Conservation (phyloP, 441 rosid genomes). For the Populus hybrid region DNA sequence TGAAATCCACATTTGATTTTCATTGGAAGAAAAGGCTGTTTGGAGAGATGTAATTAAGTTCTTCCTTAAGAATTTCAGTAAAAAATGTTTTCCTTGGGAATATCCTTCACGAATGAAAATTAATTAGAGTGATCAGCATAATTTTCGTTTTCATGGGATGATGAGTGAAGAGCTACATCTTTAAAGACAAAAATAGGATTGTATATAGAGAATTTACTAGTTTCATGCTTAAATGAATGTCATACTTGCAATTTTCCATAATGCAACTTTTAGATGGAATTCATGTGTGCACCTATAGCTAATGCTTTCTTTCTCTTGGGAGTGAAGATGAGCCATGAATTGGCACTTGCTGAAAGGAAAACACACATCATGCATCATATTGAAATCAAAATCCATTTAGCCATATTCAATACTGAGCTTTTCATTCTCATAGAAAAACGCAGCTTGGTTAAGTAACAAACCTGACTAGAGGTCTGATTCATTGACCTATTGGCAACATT, state of each 20-base stretch:
- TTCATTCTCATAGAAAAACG: constrained; percentile 24
- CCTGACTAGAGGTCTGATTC: constrained; percentile 51
- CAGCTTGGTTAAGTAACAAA: constrained; percentile 25
- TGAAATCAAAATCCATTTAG: constrained; percentile 8
- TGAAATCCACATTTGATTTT: neutral
- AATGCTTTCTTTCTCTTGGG: neutral
- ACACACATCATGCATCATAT: neutral
- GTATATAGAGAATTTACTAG: neutral
- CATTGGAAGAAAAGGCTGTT: no score
- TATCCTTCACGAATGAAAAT: neutral
- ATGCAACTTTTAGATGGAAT: neutral
- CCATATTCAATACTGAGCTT: neutral
- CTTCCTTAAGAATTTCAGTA: neutral
- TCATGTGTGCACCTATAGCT: neutral
- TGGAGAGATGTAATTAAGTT: no score
- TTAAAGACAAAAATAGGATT: neutral
- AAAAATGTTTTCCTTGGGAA: neutral
- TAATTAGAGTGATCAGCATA: neutral
- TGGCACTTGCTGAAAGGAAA: neutral
- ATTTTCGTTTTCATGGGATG: neutral
- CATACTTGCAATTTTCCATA: neutral
- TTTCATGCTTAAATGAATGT: neutral
- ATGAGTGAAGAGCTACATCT: neutral
- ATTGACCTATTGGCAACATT: constrained; percentile 23
- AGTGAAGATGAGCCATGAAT: neutral